A percentile compares a stretch with the other conserved stretches of the same genome.
phyloP scores from a whole-genome alignment of 129 eudicot species.

The Escallonia herrerae region DNA sequence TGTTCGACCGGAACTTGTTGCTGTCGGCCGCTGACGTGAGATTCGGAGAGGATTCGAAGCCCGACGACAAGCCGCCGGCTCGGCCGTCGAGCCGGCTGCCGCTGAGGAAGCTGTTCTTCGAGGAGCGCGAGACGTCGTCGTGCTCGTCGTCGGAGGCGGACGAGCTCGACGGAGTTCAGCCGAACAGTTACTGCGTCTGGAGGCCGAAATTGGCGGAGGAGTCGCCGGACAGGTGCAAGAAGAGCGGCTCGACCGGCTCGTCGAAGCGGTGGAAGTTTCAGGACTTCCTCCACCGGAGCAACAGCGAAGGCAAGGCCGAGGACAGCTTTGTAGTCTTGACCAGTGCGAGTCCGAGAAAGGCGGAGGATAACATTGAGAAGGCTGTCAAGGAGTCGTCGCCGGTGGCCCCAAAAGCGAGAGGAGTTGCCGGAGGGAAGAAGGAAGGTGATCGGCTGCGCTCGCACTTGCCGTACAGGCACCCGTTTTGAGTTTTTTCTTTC shows the following conservation, averaged over 20 bases:
- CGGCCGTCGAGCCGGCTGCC: conserved; percentile 29
- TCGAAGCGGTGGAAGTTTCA: conserved; percentile 63
- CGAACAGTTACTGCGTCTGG: conserved; percentile 75
- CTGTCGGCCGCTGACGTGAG: conserved; percentile 4
- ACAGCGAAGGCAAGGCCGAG: conserved; percentile 53
- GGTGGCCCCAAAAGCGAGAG: conserved; percentile 10
- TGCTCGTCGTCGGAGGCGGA: conserved; percentile 53
- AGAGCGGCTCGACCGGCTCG: conserved; percentile 62
- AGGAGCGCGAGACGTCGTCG: conserved; percentile 54
- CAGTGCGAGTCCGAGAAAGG: neutral
- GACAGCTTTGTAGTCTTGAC: conserved; percentile 16
- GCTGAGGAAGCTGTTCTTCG: conserved; percentile 50
- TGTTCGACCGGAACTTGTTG: conserved; percentile 46
- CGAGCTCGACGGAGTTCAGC: conserved; percentile 53
- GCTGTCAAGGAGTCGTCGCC: conserved; percentile 9
- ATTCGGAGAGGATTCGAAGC: neutral
- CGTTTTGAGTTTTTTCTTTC: conserved; percentile 10
- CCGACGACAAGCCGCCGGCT: conserved; percentile 15
- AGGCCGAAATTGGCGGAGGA: conserved; percentile 42
- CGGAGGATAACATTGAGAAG: conserved; percentile 15
- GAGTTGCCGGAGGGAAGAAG: conserved; percentile 8
- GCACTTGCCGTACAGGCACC: conserved; percentile 37
- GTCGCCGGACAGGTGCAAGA: conserved; percentile 32
- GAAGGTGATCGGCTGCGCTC: conserved; percentile 28
- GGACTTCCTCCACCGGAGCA: conserved; percentile 42